phyloP scores from a whole-genome alignment of 2,329 filamentous ascomycete species.

The Calonectria naviculata region DNA sequence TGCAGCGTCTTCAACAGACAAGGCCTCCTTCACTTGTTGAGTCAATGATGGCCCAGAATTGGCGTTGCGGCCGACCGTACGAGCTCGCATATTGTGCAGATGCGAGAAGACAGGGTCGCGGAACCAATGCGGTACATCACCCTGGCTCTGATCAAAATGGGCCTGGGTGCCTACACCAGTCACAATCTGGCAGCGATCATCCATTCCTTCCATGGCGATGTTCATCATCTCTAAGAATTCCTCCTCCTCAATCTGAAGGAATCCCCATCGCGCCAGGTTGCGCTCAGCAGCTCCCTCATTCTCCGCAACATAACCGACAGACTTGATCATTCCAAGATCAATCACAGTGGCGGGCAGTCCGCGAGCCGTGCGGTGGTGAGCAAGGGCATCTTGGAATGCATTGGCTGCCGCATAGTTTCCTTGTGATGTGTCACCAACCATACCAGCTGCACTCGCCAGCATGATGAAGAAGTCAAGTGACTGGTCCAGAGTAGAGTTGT shows the following conservation, averaged over 20 bases:
- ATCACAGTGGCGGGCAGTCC: background rate
- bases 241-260: slow-evolving; percentile 14
- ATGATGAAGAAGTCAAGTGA: slow-evolving; percentile 12
- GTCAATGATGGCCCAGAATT: background rate
- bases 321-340: slow-evolving; percentile 9
- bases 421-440: slow-evolving; percentile 6
- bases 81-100: slow-evolving; percentile 11
- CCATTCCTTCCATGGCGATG: slow-evolving; percentile 2
- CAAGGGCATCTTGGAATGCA: slow-evolving; percentile 8
- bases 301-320: slow-evolving; percentile 9
- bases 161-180: slow-evolving; percentile 16
- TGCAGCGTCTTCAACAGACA: slow-evolving; percentile 1
- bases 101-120: slow-evolving; percentile 16
- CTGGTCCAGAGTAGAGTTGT: background rate
- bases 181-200: slow-evolving; percentile 1
- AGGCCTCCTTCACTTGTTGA: slow-evolving; percentile 2
- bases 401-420: slow-evolving; percentile 12
- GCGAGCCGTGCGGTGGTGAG: background rate
- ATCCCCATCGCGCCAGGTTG: slow-evolving; percentile 12
- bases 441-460: background rate
- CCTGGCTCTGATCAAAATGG: slow-evolving; percentile 12
- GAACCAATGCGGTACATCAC: slow-evolving; percentile 15
- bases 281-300: slow-evolving; percentile 11
- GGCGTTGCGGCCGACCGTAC: slow-evolving; percentile 1
- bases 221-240: slow-evolving; percentile 8